These are phyloP conservation scores for Fusarium falciforme DNA, from an alignment of 2,329 filamentous ascomycete genomes.

Conservation along the genomic window DNA sequence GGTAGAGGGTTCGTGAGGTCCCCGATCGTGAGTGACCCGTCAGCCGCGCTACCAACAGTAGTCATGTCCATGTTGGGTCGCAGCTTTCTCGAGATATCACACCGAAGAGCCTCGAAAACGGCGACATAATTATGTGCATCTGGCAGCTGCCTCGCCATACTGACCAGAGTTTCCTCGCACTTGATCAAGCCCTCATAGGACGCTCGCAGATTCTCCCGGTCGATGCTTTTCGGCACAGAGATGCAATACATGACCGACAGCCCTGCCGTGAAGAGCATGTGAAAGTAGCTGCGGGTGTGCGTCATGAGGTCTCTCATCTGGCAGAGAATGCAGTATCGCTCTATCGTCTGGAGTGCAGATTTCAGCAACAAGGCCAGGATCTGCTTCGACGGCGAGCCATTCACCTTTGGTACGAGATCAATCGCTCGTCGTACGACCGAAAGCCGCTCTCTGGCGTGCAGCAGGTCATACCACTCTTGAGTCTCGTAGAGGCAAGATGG, in stretches of 20 bases:
- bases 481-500: slow-evolving; percentile 56
- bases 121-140: slow-evolving; percentile 32
- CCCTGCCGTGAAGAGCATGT: slow-evolving; percentile 59
- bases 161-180: neutral
- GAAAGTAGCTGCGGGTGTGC: slow-evolving; percentile 60
- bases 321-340: slow-evolving; percentile 52
- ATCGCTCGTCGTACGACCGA: slow-evolving; percentile 55
- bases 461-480: slow-evolving; percentile 57
- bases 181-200: neutral
- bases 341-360: slow-evolving; percentile 52
- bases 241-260: slow-evolving; percentile 51
- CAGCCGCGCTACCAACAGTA: neutral
- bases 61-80: neutral
- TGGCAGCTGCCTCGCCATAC: slow-evolving; percentile 20
- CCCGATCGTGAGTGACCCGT: neutral
- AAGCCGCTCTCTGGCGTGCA: slow-evolving; percentile 54
- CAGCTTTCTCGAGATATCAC: slow-evolving; percentile 14
- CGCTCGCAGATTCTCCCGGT: neutral
- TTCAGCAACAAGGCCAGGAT: slow-evolving; percentile 49
- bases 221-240: slow-evolving; percentile 24
- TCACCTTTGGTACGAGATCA: slow-evolving; percentile 50
- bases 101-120: slow-evolving; percentile 29
- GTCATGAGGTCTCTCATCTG: slow-evolving; percentile 49
- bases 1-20: neutral
- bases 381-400: slow-evolving; percentile 47